phyloP scores from a whole-genome alignment of 1,284 basidiomycete genomes.

The Chondrostereum purpureum region DNA sequence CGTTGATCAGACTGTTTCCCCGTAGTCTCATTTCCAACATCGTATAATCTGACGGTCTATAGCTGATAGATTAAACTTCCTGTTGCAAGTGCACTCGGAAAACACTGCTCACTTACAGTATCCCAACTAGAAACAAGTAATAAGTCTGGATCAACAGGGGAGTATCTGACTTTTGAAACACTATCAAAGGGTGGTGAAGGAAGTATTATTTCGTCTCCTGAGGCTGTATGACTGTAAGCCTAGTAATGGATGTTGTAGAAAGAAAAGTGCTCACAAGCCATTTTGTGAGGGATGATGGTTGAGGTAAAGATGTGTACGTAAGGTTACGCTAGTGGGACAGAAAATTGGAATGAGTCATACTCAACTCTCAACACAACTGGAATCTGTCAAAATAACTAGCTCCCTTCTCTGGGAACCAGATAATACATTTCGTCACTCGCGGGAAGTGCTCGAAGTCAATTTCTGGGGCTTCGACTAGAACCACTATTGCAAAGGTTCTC shows the following conservation, averaged over 20 bases:
- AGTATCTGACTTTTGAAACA: conserved; percentile 75
- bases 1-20: conserved; percentile 51
- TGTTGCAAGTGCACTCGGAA: conserved; percentile 1
- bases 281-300: not conserved
- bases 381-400: no score
- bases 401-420: no score
- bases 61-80: not conserved
- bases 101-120: conserved; percentile 47
- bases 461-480: no score
- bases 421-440: no score
- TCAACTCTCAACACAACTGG: not conserved
- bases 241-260: not conserved
- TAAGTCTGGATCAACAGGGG: conserved; percentile 71
- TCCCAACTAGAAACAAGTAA: conserved; percentile 86
- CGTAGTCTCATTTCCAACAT: conserved; percentile 38
- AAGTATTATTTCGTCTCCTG: conserved; percentile 23
- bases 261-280: not conserved
- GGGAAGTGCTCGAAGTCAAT: no score
- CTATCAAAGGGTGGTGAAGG: conserved; percentile 78
- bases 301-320: not conserved
- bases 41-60: conserved; percentile 72
- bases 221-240: not conserved
- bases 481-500: not conserved
- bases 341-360: not conserved
- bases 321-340: not conserved